Percentiles rank a stretch among this genome's conserved stretches.
Conservation (phyloP, 2,329 filamentous ascomycete species). For the Fusarium sp. region DNA sequence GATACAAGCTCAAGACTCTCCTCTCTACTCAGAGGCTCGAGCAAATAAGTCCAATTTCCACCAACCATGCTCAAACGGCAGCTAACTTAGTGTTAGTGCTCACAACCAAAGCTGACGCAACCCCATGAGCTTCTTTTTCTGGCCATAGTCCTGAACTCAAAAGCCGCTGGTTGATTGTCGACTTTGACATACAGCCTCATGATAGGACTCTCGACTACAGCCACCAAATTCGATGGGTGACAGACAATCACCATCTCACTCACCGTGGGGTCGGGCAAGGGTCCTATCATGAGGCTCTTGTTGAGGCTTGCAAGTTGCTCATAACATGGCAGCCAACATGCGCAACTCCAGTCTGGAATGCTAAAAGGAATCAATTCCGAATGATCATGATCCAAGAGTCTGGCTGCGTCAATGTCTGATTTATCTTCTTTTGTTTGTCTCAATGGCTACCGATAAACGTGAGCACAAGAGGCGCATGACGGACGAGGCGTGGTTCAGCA, state of each 20-base stretch:
- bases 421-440: conserved; percentile 22
- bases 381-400: conserved; percentile 21
- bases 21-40: neutral
- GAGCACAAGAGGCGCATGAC: conserved; percentile 38
- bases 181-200: conserved; percentile 14
- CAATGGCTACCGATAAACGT: conserved; percentile 28
- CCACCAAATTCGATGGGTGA: conserved; percentile 20
- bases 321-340: neutral
- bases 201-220: conserved; percentile 14
- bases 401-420: conserved; percentile 9
- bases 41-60: conserved; percentile 36
- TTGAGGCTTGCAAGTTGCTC: conserved; percentile 1
- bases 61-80: conserved; percentile 33
- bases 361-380: conserved; percentile 2
- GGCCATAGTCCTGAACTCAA: conserved; percentile 41
- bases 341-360: conserved; percentile 22
- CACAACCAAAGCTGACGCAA: conserved; percentile 45
- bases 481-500: conserved; percentile 25
- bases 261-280: conserved; percentile 23
- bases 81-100: conserved; percentile 28
- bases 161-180: conserved; percentile 39
- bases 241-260: conserved; percentile 14
- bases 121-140: conserved; percentile 39
- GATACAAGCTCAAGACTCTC: conserved; percentile 1
- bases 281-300: conserved; percentile 38